Evolutionary conservation across 108 stramenopile species (phyloP).

Genomic region (Stephanodiscus minutulus): DNA sequence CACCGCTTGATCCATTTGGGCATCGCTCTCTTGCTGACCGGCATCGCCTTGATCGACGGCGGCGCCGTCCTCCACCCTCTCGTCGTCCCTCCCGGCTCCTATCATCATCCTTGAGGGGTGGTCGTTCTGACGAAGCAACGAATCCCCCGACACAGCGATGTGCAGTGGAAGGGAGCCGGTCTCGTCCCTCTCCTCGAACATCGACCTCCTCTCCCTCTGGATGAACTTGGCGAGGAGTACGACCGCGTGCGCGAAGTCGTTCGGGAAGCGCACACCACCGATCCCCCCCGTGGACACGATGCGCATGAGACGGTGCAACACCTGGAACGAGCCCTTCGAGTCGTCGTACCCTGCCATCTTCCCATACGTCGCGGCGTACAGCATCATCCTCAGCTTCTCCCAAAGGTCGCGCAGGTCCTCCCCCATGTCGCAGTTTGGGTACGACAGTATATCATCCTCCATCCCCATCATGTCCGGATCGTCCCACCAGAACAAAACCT

Average conservation of each 20-base stretch:
- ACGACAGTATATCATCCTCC: constrained; percentile 36
- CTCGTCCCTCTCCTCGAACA: constrained; percentile 49
- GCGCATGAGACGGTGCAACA: constrained; percentile 36
- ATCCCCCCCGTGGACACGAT: constrained; percentile 29
- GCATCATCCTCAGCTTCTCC: constrained; percentile 48
- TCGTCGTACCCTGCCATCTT: constrained; percentile 39
- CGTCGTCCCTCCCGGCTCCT: neutral
- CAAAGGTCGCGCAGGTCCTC: constrained; percentile 33
- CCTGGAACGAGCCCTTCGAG: constrained; percentile 24
- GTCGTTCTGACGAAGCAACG: constrained; percentile 15
- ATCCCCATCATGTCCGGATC: constrained; percentile 43
- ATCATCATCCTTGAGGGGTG: neutral
- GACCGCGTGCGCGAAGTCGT: constrained; percentile 39
- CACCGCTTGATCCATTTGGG: constrained; percentile 6
- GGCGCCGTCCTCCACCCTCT: constrained; percentile 3
- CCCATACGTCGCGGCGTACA: constrained; percentile 32
- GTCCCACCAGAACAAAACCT: constrained; percentile 50
- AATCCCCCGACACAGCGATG: constrained; percentile 40
- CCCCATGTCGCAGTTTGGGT: constrained; percentile 43
- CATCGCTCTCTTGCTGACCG: constrained; percentile 2
- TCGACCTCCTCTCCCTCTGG: constrained; percentile 18
- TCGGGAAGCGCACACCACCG: constrained; percentile 32
- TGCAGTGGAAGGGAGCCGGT: constrained; percentile 42
- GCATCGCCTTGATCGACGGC: neutral
- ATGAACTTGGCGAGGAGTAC: constrained; percentile 40